Evolutionary conservation across 2,329 filamentous ascomycete species (phyloP).

Genomic region (Apiospora rasikravindrae): DNA sequence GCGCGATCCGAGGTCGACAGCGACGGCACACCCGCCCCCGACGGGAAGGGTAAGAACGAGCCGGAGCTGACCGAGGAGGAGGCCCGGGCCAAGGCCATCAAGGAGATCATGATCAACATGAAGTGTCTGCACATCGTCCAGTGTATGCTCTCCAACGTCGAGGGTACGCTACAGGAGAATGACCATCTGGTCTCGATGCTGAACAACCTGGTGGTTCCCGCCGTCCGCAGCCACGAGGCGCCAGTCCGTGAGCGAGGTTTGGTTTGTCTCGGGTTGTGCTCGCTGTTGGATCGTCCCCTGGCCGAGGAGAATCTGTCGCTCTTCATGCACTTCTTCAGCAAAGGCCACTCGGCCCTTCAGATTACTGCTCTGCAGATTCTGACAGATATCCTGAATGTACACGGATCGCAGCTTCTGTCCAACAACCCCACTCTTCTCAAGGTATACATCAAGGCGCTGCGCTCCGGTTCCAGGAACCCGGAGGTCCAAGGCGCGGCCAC

Average conservation of each 20-base stretch:
- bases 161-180: constrained; percentile 86
- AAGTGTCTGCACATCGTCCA: constrained; percentile 97
- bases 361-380: constrained; percentile 90
- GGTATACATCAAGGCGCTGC: constrained; percentile 83
- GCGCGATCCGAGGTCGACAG: constrained; percentile 84
- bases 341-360: constrained; percentile 88
- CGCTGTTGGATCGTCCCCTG: constrained; percentile 87
- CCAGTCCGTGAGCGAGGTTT: constrained; percentile 91
- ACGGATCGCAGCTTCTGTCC: constrained; percentile 78
- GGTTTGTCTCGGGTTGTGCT: constrained; percentile 87
- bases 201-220: constrained; percentile 94
- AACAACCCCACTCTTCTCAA: constrained; percentile 75
- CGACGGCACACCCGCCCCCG: constrained; percentile 60
- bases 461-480: constrained; percentile 69
- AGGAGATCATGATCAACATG: constrained; percentile 95
- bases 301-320: constrained; percentile 90
- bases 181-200: constrained; percentile 95
- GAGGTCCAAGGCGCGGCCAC: constrained; percentile 83
- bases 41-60: constrained; percentile 47
- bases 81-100: constrained; percentile 75
- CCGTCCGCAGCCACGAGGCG: constrained; percentile 90
- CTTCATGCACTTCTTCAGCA: constrained; percentile 95
- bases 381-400: constrained; percentile 89
- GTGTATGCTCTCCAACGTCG: constrained; percentile 94
- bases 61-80: constrained; percentile 65